phyloP scores from a whole-genome alignment of 805 yeast species.

The Sporopachydermia quercuum region DNA sequence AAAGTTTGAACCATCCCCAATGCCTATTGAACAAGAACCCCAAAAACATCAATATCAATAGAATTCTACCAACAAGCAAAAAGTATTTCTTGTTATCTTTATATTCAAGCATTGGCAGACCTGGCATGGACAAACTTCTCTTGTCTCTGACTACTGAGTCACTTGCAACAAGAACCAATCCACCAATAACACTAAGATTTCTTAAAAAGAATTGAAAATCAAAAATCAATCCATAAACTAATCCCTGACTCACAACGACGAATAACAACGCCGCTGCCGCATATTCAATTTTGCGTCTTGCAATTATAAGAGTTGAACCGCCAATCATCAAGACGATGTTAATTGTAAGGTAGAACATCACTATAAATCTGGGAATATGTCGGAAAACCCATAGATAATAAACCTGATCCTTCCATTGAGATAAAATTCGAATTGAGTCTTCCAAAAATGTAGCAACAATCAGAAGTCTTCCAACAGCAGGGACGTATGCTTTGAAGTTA shows the following conservation, averaged over 20 bases:
- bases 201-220: constrained; percentile 74
- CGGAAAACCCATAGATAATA: constrained; percentile 70
- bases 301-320: constrained; percentile 58
- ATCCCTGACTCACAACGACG: constrained; percentile 71
- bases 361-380: constrained; percentile 63
- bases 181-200: constrained; percentile 84
- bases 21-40: constrained; percentile 68
- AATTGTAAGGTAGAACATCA: constrained; percentile 47
- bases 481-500: constrained; percentile 33
- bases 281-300: constrained; percentile 49
- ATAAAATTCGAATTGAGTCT: constrained; percentile 67
- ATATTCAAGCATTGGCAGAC: constrained; percentile 56
- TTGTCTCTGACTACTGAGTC: constrained; percentile 73
- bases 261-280: constrained; percentile 57
- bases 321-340: constrained; percentile 57
- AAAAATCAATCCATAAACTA: constrained; percentile 74
- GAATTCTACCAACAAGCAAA: constrained; percentile 73
- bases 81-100: constrained; percentile 68
- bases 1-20: constrained; percentile 51
- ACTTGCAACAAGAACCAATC: constrained; percentile 71
- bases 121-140: constrained; percentile 54
- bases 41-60: constrained; percentile 71
- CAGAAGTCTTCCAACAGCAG: constrained; percentile 75
- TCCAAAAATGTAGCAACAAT: constrained; percentile 91
- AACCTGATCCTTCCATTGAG: constrained; percentile 89